phyloP scores from a whole-genome alignment of 1,284 basidiomycete genomes.

The Wolfiporia cocos region DNA sequence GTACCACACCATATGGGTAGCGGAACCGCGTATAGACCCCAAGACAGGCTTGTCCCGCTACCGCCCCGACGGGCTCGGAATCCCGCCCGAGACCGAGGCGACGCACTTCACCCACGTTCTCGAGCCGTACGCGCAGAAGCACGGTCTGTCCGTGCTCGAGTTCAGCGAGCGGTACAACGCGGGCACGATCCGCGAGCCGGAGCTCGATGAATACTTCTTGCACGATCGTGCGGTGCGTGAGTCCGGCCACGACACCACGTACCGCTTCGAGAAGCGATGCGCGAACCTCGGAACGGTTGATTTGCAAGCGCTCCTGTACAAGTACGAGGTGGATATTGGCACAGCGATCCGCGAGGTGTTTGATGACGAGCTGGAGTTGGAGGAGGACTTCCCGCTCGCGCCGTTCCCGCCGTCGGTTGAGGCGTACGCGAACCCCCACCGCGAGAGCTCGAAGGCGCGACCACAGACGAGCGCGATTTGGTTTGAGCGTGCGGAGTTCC shows the following conservation, averaged over 20 bases:
- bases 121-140: constrained; percentile 90
- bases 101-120: constrained; percentile 97
- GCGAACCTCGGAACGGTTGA: constrained; percentile 97
- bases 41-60: constrained; percentile 92
- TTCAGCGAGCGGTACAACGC: constrained; percentile 96
- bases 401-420: constrained; percentile 87
- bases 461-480: constrained; percentile 80
- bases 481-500: constrained; percentile 82
- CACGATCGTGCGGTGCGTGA: constrained; percentile 95
- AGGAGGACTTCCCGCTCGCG: constrained; percentile 88
- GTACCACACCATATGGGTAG: constrained; percentile 97
- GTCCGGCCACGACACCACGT: constrained; percentile 96
- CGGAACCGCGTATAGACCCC: constrained; percentile 87
- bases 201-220: constrained; percentile 94
- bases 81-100: constrained; percentile 97
- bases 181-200: constrained; percentile 79
- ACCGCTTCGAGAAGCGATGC: constrained; percentile 94
- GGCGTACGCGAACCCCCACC: constrained; percentile 55
- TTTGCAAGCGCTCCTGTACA: constrained; percentile 84
- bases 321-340: constrained; percentile 94
- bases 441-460: constrained; percentile 59
- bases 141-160: constrained; percentile 93
- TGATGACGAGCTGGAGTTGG: constrained; percentile 84
- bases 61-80: constrained; percentile 91
- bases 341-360: constrained; percentile 94